phyloP scores from a whole-genome alignment of 2,329 filamentous ascomycete species.

The Pseudopithomyces maydicus region DNA sequence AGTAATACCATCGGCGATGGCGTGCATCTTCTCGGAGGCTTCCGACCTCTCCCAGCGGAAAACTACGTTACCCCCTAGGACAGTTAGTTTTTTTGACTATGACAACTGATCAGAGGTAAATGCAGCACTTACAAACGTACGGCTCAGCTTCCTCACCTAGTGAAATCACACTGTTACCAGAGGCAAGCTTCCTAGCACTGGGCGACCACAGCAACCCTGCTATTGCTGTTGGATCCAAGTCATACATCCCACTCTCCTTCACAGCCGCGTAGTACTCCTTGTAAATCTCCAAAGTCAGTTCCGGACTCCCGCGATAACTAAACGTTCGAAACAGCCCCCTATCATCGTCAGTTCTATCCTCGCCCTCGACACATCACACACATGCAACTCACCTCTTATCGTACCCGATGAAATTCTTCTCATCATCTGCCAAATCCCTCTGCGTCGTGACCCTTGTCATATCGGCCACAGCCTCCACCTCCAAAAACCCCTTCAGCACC shows the following conservation, averaged over 20 bases:
- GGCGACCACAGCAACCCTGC: neutral
- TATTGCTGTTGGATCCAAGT: neutral
- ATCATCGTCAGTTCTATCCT: neutral
- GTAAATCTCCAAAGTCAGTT: neutral
- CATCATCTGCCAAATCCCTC: conserved; percentile 1
- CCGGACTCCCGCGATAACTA: neutral
- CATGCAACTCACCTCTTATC: neutral
- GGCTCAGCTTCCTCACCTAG: neutral
- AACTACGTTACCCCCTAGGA: neutral
- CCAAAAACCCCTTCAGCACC: neutral
- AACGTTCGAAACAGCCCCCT: conserved; percentile 4
- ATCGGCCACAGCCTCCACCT: conserved; percentile 1
- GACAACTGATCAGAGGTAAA: neutral
- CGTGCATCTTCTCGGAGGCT: neutral
- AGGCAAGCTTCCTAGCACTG: neutral
- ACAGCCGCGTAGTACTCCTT: neutral
- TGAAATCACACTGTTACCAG: neutral
- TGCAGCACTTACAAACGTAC: neutral
- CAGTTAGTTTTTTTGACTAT: no score
- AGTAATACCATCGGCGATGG: neutral
- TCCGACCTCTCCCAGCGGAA: neutral
- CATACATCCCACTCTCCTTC: neutral
- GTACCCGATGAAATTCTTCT: neutral
- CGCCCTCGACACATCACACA: neutral
- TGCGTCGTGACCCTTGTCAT: neutral